Base-by-base conservation (phyloP, 768 basidiomycete species). In the Naganishia randhawae region DNA sequence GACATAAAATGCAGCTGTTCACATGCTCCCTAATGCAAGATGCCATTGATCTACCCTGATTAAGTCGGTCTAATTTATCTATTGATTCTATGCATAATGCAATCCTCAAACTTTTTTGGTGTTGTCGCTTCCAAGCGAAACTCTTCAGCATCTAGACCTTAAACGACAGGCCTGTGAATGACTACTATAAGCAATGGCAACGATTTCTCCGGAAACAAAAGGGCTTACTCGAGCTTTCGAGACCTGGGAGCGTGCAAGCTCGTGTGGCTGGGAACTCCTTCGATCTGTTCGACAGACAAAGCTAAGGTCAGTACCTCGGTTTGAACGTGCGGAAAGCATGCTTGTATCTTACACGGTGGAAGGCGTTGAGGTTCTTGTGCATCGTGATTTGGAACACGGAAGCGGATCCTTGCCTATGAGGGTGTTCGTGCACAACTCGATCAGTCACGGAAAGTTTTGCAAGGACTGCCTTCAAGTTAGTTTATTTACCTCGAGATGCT, bases 281-380 rank as follows among this genome's bases (percentile, higher is more conserved):
- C 86, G 37, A 61, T 61, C 57, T 61, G 33, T 61, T 22, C 6
- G n/a, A 3, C 5, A 42, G 74, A 96, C 85, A 69, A 73, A 50
- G 10, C 17, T 8, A 7, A 57, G 22, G 22, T 54, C n/a, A 65
- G 66, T 16, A 41, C 29, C 29, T 16, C 31, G 0, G 39, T 25
- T 2, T 16, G 35, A 16, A 17, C 45, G 27, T 19, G 16, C 27
- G 25, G 2, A 22, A 4, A 25, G 7, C 33, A 62, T 71, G 35
- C 25, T 11, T 7, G 37, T 39, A 33, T 17, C 57, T 42, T 65
- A 78, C 77, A 57, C 96, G 89, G 77, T 92, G 92, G 83, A 88
- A 98, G 0, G 88, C 91, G 77, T 98, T 98, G 72, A 98, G 82
- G 84, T 98, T 99, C 84, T 99, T 99, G 84, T 98, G 95, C 70